Evolutionary conservation across 1,284 basidiomycete species (phyloP), one percentile per base, ranked within the genome.

Genomic region (Papiliotrema laurentii): DNA sequence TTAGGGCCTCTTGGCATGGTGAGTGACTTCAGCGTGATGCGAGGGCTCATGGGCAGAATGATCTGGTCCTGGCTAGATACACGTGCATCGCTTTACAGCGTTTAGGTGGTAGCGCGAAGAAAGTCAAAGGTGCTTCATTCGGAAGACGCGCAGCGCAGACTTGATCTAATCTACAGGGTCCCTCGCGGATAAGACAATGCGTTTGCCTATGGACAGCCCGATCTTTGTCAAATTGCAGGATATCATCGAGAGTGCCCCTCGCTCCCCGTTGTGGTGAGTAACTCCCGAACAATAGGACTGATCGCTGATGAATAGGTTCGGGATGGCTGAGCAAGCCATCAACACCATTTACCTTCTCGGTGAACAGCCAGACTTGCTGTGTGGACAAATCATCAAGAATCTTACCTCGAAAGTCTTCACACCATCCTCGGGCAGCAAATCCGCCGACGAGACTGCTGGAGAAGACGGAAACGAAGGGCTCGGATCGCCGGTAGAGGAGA

Each of bases 291-390:
- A 25, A 18, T 33, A n/a, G 19, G 25, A 6, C 13, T 16, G 18
- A 7, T 26, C 33, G 43, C 53, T 57, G 24, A 52, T 45, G 31
- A 24, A 16, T 41, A 79, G 79, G 79, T 97, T 98, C 66, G 85
- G 86, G 11, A 83, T 97, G 75, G 90, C 96, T 0, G 94, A 99
- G 69, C 91, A 98, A 71, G 89, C 87, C 4, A 85, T 99, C 73
- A 97, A 98, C 68, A 92, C 94, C 0, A 87, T 97, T 49, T 98
- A 97, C 64, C 83, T 87, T 0, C 81, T 98, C 0, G 92, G 89
- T 19, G 89, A 97, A 63, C 91, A 94, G 62, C 96, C 94, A 0
- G 94, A 97, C 66, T 72, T 80, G 0, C 77, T 97, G 26, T 93
- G 91, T 69, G 81, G 85, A 47, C 80, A 80, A 1, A 79, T 98